These are phyloP conservation scores for Fusarium pseudocircinatum DNA, from an alignment of 2,329 filamentous ascomycete species.

Conservation along the genomic window DNA sequence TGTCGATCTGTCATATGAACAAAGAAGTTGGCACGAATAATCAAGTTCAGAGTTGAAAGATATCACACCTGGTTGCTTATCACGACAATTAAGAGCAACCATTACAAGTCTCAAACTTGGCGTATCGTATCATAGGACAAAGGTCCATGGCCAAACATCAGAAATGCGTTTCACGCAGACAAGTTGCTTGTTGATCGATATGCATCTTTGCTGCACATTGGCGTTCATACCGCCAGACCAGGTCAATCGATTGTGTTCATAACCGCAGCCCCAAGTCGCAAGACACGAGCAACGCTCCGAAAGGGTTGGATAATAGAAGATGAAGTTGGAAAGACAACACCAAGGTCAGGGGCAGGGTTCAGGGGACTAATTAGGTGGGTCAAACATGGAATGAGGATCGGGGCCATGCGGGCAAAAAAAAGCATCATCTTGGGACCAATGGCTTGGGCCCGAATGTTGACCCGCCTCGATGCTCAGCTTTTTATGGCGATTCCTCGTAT, in stretches of 20 bases:
- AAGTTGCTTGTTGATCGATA: background rate
- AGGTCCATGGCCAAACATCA: background rate
- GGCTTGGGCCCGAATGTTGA: slow-evolving; percentile 31
- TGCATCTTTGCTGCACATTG: background rate
- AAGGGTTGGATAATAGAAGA: slow-evolving; percentile 30
- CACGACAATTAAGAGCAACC: background rate
- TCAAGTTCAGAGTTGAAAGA: slow-evolving; percentile 4
- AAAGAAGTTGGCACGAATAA: background rate
- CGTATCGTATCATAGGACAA: background rate
- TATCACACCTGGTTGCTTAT: slow-evolving; percentile 10
- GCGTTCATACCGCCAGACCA: background rate
- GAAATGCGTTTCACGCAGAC: background rate
- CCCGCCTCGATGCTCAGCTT: slow-evolving; percentile 32
- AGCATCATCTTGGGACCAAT: slow-evolving; percentile 33
- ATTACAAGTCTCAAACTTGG: background rate
- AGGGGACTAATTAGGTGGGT: slow-evolving; percentile 31
- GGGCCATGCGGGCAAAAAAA: slow-evolving; percentile 18
- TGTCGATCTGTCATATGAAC: slow-evolving; percentile 10
- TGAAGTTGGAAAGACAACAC: slow-evolving; percentile 4
- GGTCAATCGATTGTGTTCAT: background rate
- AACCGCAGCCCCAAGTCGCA: slow-evolving; percentile 1
- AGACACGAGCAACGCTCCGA: slow-evolving; percentile 9
- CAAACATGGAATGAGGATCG: slow-evolving; percentile 26
- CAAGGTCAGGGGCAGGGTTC: slow-evolving; percentile 32
- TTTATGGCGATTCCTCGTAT: slow-evolving; percentile 41